These are phyloP conservation scores for Gracilaria caudata DNA, from an alignment of 23 red algal species.

Conservation along the genomic window DNA sequence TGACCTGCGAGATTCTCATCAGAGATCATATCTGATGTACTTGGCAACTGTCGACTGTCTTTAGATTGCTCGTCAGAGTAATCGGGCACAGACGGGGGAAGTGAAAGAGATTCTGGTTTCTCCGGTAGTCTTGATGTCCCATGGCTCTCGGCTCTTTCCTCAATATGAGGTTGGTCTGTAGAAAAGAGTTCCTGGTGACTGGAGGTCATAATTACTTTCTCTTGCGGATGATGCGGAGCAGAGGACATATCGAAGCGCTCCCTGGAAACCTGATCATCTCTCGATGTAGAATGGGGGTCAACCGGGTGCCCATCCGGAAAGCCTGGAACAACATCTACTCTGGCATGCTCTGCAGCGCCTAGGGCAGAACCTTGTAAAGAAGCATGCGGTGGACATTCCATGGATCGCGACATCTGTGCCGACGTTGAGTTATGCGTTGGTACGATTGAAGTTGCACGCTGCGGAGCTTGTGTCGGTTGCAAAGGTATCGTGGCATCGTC, in stretches of 20 bases:
- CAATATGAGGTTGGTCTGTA: not conserved
- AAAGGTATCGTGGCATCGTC: not conserved
- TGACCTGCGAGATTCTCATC: not conserved
- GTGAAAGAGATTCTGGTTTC: slow-evolving; percentile 10
- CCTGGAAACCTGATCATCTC: not conserved
- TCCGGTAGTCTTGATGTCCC: not conserved
- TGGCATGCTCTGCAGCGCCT: not conserved
- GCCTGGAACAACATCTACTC: not conserved
- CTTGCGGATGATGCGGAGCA: slow-evolving; percentile 1
- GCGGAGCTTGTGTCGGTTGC: slow-evolving; percentile 1
- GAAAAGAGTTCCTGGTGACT: not conserved
- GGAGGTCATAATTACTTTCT: slow-evolving; percentile 7
- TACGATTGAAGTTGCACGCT: not conserved
- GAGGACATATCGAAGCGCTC: slow-evolving; percentile 19
- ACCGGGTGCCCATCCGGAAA: not conserved
- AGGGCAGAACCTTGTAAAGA: not conserved
- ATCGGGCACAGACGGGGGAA: slow-evolving; percentile 28
- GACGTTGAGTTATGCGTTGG: not conserved
- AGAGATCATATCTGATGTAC: not conserved
- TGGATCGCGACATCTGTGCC: not conserved
- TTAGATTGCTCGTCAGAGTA: not conserved
- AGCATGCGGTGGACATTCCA: not conserved
- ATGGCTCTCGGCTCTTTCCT: not conserved
- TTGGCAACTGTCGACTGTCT: not conserved
- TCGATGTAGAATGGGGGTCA: not conserved